Conservation (phyloP, 2,329 filamentous ascomycete species). For the Exophiala spinifera region DNA sequence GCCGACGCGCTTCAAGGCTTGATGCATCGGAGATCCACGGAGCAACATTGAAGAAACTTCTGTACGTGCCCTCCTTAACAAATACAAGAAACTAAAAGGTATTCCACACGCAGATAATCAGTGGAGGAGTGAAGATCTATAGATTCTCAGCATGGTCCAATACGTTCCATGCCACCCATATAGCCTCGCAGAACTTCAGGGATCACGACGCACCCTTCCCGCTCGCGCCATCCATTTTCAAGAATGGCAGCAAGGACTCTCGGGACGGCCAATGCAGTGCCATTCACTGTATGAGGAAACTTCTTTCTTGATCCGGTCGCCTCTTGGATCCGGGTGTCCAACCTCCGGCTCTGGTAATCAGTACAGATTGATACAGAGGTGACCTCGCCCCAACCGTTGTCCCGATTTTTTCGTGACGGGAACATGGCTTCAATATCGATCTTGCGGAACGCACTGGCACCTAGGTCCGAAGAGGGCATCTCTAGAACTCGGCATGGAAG, state of each 20-base stretch:
- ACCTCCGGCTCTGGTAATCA: slow-evolving; percentile 84
- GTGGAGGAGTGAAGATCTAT: too few relatives aligned
- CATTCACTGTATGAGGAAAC: slow-evolving; percentile 90
- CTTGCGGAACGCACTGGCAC: slow-evolving; percentile 82
- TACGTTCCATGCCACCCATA: slow-evolving; percentile 74
- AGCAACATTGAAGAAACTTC: too few relatives aligned
- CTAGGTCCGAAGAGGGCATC: slow-evolving; percentile 86
- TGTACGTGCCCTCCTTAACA: too few relatives aligned
- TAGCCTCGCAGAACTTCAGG: slow-evolving; percentile 76
- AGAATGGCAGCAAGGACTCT: slow-evolving; percentile 83
- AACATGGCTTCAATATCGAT: slow-evolving; percentile 94
- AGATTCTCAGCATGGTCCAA: slow-evolving; percentile 43
- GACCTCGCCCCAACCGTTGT: slow-evolving; percentile 87
- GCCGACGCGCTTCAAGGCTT: too few relatives aligned
- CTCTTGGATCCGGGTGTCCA: slow-evolving; percentile 69
- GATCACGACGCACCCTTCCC: slow-evolving; percentile 69
- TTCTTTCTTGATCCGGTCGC: slow-evolving; percentile 52
- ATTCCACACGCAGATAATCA: too few relatives aligned
- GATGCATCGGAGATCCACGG: too few relatives aligned
- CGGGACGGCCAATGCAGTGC: slow-evolving; percentile 87
- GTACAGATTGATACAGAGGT: slow-evolving; percentile 88
- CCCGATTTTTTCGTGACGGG: slow-evolving; percentile 63
- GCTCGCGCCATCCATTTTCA: slow-evolving; percentile 74
- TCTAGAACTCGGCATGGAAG: slow-evolving; percentile 86
- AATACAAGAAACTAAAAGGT: too few relatives aligned